Conservation (phyloP, 176 grass and related monocot genomes). For the Carex littledalei region DNA sequence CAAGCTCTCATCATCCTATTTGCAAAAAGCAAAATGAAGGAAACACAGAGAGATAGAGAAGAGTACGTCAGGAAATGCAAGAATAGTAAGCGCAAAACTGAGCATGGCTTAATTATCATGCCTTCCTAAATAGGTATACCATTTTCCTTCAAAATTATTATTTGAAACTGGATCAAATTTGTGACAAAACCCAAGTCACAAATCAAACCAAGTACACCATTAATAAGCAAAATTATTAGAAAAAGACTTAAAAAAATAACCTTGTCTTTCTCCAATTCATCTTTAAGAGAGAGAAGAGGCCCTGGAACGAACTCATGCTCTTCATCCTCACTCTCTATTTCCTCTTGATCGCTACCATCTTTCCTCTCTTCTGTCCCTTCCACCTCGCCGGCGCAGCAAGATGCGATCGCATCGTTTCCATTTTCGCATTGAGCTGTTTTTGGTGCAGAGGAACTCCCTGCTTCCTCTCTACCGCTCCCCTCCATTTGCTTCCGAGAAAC, state of each 20-base stretch:
- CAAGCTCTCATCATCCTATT: slow-evolving; percentile 45
- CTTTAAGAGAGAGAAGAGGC: slow-evolving; percentile 40
- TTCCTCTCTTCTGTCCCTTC: slow-evolving; percentile 6
- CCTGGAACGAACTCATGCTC: slow-evolving; percentile 32
- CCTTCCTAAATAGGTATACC: background rate
- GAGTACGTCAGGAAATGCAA: background rate
- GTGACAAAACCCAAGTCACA: background rate
- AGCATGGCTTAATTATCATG: background rate
- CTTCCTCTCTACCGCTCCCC: background rate
- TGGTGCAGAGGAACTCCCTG: slow-evolving; percentile 5
- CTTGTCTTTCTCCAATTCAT: slow-evolving; percentile 49
- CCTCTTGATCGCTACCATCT: slow-evolving; percentile 17
- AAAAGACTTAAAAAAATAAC: background rate
- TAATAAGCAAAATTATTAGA: background rate
- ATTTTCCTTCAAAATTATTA: background rate
- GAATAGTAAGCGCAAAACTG: background rate
- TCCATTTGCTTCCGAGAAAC: background rate
- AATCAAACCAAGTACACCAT: background rate
- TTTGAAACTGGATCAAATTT: background rate
- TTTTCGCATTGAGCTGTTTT: background rate
- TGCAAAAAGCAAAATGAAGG: background rate
- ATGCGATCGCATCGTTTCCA: background rate
- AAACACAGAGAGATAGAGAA: background rate
- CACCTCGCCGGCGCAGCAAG: background rate
- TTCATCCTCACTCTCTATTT: slow-evolving; percentile 13